Base-by-base conservation (phyloP, 352 stramenopile genomes). In the Phytophthora crassamura region DNA sequence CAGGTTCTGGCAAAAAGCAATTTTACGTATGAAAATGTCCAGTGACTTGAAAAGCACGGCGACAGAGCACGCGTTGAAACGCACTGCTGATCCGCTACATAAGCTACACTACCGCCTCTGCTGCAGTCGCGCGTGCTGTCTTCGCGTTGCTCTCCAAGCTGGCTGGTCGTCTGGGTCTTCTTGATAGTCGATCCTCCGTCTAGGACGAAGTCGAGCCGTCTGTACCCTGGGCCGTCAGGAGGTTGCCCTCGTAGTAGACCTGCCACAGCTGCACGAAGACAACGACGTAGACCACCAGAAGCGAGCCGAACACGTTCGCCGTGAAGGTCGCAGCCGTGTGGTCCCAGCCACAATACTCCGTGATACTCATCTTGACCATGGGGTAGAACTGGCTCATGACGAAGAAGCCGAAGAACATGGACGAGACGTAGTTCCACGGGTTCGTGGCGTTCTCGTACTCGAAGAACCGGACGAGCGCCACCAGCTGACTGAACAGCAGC, bases 331-430 rank as follows among this genome's bases (percentile, higher is more conserved):
- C 83, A 12, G 75, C 61, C 25, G 84, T 96, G 82, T 96, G 88
- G 64, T 94, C 85, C 88, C 88, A 96, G 10, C 88, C 88, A 79
- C 82, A 93, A 80, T 96, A 96, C 76, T 93, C 84, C 20, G 83
- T 90, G 68, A 96, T 89, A 77, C 88, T 96, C 88, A 96, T 96
- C 79, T 94, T 94, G 58, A 96, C 88, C 88, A 96, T 96, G 50
- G 88, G 88, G 77, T 93, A 94, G 57, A 90, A 91, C 63, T 96
- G 80, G 56, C 71, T 80, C 85, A 93, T 92, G 54, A 94, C 83
- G 72, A 89, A 96, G 59, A 91, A 89, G 49, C 88, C 88, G 52
- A 96, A 95, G 67, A 96, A 96, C 76, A 90, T 89, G 15, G 88
- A 77, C 28, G 88, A 95, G 11, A 95, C 84, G 81, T 94, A 95